Evolutionary conservation across 2,329 filamentous ascomycete genomes (phyloP).

Genomic region (Aspergillus sp.): DNA sequence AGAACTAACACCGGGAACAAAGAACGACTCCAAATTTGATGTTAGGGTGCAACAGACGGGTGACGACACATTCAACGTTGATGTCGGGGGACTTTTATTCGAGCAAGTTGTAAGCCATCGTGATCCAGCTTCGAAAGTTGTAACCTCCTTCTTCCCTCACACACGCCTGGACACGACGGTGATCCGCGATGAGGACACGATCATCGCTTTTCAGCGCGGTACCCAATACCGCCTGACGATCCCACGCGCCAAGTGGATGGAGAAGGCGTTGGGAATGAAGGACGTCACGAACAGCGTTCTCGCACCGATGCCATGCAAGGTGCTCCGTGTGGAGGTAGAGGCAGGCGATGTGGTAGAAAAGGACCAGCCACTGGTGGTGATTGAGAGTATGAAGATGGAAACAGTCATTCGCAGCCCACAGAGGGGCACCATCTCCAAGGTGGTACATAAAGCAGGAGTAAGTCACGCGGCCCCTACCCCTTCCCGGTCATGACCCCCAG

Average conservation of each 20-base stretch:
- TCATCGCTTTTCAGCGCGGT: conserved; percentile 77
- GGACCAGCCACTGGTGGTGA: conserved; percentile 85
- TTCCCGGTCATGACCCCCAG: conserved; percentile 10
- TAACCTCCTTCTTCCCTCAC: conserved; percentile 78
- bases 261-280: conserved; percentile 81
- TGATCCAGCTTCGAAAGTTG: conserved; percentile 47
- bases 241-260: conserved; percentile 72
- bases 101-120: conserved; percentile 53
- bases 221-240: conserved; percentile 59
- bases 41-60: conserved; percentile 57
- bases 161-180: conserved; percentile 79
- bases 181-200: conserved; percentile 52
- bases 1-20: conserved; percentile 47
- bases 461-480: conserved; percentile 39
- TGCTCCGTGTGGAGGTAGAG: conserved; percentile 82
- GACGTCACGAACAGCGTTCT: conserved; percentile 79
- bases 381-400: conserved; percentile 91
- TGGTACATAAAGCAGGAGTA: conserved; percentile 75
- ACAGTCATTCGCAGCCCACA: conserved; percentile 79
- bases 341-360: conserved; percentile 82
- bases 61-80: conserved; percentile 52
- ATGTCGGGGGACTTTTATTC: conserved; percentile 43
- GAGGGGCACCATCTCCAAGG: conserved; percentile 68
- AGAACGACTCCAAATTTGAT: conserved; percentile 41
- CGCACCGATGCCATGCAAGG: conserved; percentile 97